These are phyloP conservation scores for Cladosporium sp. DNA, from an alignment of 2,329 filamentous ascomycete genomes.

Conservation along the genomic window DNA sequence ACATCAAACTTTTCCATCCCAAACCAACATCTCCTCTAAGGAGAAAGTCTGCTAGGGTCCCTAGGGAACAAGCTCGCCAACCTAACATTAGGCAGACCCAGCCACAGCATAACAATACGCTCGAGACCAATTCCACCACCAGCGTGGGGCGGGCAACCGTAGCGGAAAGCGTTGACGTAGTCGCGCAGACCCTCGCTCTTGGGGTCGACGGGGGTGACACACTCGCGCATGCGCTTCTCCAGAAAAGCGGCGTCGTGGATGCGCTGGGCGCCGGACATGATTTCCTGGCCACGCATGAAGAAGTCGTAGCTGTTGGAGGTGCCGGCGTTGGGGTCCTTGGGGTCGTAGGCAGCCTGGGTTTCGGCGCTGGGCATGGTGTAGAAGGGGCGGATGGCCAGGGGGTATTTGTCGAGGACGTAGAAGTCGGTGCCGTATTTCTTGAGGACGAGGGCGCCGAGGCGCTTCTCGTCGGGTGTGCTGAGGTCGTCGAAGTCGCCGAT, in stretches of 20 bases:
- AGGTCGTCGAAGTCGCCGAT: conserved; percentile 75
- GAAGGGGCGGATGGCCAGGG: conserved; percentile 79
- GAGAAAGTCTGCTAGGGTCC: conserved; percentile 53
- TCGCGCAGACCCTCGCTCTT: conserved; percentile 56
- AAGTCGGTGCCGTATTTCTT: conserved; percentile 93
- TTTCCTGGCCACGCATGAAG: conserved; percentile 67
- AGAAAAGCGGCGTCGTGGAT: conserved; percentile 59
- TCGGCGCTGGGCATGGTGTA: conserved; percentile 78
- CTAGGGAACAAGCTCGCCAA: conserved; percentile 59
- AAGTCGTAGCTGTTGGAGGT: conserved; percentile 62
- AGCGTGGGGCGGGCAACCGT: conserved; percentile 60
- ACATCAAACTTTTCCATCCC: background rate
- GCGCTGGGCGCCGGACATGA: conserved; percentile 63
- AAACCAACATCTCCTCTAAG: conserved; percentile 34
- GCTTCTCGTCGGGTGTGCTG: conserved; percentile 75
- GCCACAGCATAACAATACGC: conserved; percentile 62
- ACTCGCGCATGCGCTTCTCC: conserved; percentile 52
- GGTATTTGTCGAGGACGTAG: conserved; percentile 96
- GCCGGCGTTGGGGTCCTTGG: conserved; percentile 47
- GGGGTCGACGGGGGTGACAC: conserved; percentile 54
- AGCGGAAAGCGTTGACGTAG: conserved; percentile 60
- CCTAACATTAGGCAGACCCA: conserved; percentile 60
- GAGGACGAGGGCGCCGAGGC: conserved; percentile 79
- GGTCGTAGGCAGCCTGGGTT: conserved; percentile 45
- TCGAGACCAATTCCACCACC: conserved; percentile 63